Base-by-base conservation (phyloP, 1,139 yeast genomes). In the Lipomyces yarrowii region DNA sequence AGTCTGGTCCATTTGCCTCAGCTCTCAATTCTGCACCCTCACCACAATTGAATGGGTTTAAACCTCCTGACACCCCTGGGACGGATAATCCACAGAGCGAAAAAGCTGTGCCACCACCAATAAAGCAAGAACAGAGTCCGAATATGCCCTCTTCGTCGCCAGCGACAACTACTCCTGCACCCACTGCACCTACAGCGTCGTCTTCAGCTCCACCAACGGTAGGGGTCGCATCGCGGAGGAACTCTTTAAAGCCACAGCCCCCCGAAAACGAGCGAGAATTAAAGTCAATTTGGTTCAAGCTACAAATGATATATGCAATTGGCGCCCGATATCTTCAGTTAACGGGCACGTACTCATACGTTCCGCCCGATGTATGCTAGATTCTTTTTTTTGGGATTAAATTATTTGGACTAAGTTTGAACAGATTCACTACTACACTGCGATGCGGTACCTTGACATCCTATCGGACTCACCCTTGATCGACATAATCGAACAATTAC, bases 301-400 rank as follows among this genome's bases (percentile, higher is more conserved):
- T 66, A 23, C 69, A 66, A 35, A 65, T 66, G 65, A 52, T 66
- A 13, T 66, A 66, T 33, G 69, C 69, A 15, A 66, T 66, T 42
- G 69, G 69, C 6, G 69, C 68, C 1, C 57, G 69, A 13, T 64
- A 66, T 52, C 53, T 66, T 35, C 69, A 64, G 53, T 42, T 66
- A 10, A 64, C 68, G 15, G 67, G 64, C 56, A 57, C 60, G 1
- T 65, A 61, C 35, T 46, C 67, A 3, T 59, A 62, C 26, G 59
- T 59, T 18, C 59, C 69, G 1, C 64, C 69, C 3, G 69, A 66
- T 33, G 67, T 64, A 61, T 15, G 64, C 54, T 46, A 15, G 30
- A 26, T 1, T n/a, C n/a, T n/a, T 26, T 26, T 26, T 26, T 21
- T 32, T 30, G 30, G 6, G 37, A n/a, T 23, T 3, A 7, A 13